Conservation (phyloP, 208 protist genomes). For the Crithidia thermophila region DNA sequence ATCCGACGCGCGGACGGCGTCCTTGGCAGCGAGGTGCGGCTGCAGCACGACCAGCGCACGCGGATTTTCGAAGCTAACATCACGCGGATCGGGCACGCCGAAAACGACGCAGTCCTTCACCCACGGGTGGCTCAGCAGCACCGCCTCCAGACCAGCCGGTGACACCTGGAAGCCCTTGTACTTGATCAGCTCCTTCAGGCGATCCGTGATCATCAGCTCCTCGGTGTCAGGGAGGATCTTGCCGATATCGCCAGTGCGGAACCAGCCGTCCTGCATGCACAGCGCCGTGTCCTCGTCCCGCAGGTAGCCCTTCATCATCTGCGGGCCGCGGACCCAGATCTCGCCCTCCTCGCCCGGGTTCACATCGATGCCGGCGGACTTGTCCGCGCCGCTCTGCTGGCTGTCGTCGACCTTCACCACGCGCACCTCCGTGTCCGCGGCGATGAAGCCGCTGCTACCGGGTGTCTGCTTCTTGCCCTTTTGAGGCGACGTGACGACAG, state of each 20-base stretch:
- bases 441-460: constrained; percentile 18
- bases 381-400: constrained; percentile 44
- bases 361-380: constrained; percentile 35
- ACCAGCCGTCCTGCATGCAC: constrained; percentile 62
- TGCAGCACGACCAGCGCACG: constrained; percentile 73
- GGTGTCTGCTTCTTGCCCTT: neutral
- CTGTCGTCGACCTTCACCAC: constrained; percentile 44
- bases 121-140: constrained; percentile 53
- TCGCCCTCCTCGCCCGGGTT: constrained; percentile 53
- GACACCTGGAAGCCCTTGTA: constrained; percentile 92
- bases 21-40: constrained; percentile 17
- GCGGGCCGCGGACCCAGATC: constrained; percentile 68
- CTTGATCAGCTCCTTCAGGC: constrained; percentile 93
- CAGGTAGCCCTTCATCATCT: constrained; percentile 82
- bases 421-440: constrained; percentile 45
- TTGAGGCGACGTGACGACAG: constrained; percentile 18
- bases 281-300: constrained; percentile 49
- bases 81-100: constrained; percentile 48
- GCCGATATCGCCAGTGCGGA: constrained; percentile 80
- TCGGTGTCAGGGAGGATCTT: constrained; percentile 40
- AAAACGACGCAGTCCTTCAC: constrained; percentile 79
- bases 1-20: constrained; percentile 41
- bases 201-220: constrained; percentile 63
- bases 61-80: constrained; percentile 68
- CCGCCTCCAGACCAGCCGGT: constrained; percentile 74